Base-by-base conservation (phyloP, 768 basidiomycete species). In the Jaapia argillacea region DNA sequence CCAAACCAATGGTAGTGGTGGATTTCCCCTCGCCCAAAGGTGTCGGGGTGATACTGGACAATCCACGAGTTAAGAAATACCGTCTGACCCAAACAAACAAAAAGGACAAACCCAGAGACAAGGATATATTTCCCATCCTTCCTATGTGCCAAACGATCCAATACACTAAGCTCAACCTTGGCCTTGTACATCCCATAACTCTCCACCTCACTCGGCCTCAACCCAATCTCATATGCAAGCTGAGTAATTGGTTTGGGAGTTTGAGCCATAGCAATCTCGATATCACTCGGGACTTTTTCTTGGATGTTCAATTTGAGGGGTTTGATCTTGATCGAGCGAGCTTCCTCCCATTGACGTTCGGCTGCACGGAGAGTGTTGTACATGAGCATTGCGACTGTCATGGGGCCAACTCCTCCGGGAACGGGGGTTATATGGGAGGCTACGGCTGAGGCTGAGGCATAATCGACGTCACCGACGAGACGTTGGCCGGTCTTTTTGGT, bases 351-450 rank as follows among this genome's bases (percentile, higher is more conserved):
- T 41, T 79, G 72, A 41, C 87, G 79, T 60, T 86, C 75, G 20
- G 93, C 92, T 39, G 90, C 84, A 49, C 72, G 68, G 51, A 90
- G 67, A 1, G 93, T 94, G 65, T 98, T 99, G 56, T 81, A 75
- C 93, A 99, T 97, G 49, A 99, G 79, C 69, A 97, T 74, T 18
- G 96, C 96, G 45, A 99, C 96, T 12, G 96, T 99, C 93, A 98
- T 96, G n/a, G 96, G 96, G 10, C 96, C 96, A 42, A 99, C 96
- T 45, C 96, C 96, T 61, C 96, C 96, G 0, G 96, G 96, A 21
- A 99, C 96, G 18, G 96, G 96, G 0, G 96, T 99, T 54, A 99
- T 96, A 63, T 84, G 67, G 2, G 88, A 86, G 1, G 96, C 94
- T 46, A 84, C 77, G 36, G 67, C 56, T 21, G 75, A 65, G n/a